Base-by-base conservation (phyloP, 768 basidiomycete genomes). In the Wakefieldia striispora region DNA sequence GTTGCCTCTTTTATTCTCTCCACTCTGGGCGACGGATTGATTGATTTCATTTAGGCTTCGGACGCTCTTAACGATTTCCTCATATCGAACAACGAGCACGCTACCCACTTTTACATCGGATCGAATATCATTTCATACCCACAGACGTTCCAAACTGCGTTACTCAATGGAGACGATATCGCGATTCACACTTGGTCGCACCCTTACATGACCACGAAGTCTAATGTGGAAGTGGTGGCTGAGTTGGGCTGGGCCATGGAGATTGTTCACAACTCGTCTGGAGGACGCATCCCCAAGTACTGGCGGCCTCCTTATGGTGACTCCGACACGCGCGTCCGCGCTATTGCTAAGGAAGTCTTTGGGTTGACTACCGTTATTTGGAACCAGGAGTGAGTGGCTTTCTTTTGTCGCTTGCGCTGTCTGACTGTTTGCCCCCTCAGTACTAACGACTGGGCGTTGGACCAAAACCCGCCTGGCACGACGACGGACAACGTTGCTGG, bases 261-360 rank as follows among this genome's bases (percentile, higher is more conserved):
- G 65, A 69, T 94, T 53, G 86, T 94, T 52, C 80, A 84, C 56
- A 84, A 92, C 64, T 83, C 83, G 1, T 90, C 85, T 5, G 86
- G 87, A 33, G 95, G 95, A 4, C 78, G 80, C 12, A 58, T 84
- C n/a, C 80, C 86, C 14, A 70, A 72, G 40, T 94, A 76, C 74
- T 97, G 93, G 93, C 72, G 91, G n/a, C 91, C 91, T 2, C 91
- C 91, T 8, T 92, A 81, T 62, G 91, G 90, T 29, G 88, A 95
- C 65, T 78, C 79, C 39, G 95, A 98, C 62, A 80, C 78, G 67
- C 81, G 95, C 41, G 89, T 95, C 27, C 75, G 81, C 33, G 84
- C 92, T 4, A 90, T 98, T 60, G 95, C 94, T 21, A 75, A 79
- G 62, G 83, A 91, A 63, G 85, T 94, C 27, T 94, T 97, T 63